Base-by-base conservation (phyloP, 2,329 filamentous ascomycete species). In the Cryphonectria japonica region DNA sequence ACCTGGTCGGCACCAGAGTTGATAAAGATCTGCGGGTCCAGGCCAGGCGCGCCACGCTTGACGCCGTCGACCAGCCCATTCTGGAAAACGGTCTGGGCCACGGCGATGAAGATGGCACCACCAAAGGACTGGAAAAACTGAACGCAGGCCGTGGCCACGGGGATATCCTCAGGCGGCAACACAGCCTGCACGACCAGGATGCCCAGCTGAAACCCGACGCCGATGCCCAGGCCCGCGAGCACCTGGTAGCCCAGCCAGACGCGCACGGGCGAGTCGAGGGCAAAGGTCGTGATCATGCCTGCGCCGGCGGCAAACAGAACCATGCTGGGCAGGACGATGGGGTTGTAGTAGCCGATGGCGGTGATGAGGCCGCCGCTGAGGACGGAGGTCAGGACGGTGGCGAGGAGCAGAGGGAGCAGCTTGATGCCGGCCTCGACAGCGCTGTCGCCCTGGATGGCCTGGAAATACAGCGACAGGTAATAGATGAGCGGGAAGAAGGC, bases 41-140 rank as follows among this genome's bases (percentile, higher is more conserved):
- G 39, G 6, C 64, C 68, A 3, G 73, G 74, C 16, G 60, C 70
- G 39, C 65, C 65, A 16, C 68, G 41, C 29, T 37, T 34, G 16
- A 74, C 84, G 50, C 86, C 82, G 11, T 83, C 78, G 65, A 89
- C 79, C 34, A 93, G 81, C 0, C 85, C 87, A 75, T 92, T 91
- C 74, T 88, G 85, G 80, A 93, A 92, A 65, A 92, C 84, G 34
- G 89, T 88, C 78, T 93, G 88, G 0, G 87, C 87, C n/a, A 92
- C 86, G 9, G 86, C 85, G 60, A 93, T 86, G 73, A 87, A 87
- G 19, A 92, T 79, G 0, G 91, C 88, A 2, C 89, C 90, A 54
- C 90, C 89, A 1, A 92, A 83, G 0, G 84, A 84, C 76, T 92
- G 88, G 80, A 88, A 88, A 80, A 92, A 91, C 43, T 84, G 82